phyloP scores from a whole-genome alignment of 345 rosid species.

The Pistacia atlantica region DNA sequence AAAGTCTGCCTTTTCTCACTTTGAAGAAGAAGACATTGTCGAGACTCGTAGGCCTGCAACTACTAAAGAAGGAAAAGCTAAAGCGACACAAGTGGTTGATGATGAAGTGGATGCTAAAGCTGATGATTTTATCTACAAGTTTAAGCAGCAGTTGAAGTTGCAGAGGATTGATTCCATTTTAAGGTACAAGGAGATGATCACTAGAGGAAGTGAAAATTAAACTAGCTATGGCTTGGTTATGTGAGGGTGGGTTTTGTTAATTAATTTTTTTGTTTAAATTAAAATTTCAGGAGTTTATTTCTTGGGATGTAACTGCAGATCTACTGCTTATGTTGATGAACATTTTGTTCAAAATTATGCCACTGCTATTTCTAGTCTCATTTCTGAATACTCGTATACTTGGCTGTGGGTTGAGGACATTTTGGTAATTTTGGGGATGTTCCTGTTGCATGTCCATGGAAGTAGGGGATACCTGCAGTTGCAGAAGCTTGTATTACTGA shows the following conservation, averaged over 20 bases:
- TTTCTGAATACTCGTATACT: neutral
- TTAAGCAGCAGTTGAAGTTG: constrained; percentile 73
- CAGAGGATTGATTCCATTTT: constrained; percentile 67
- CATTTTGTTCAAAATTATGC: constrained; percentile 20
- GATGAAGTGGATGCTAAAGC: constrained; percentile 78
- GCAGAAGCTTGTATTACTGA: constrained; percentile 6
- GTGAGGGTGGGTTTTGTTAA: neutral
- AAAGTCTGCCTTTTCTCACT: constrained; percentile 62
- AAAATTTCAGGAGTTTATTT: neutral
- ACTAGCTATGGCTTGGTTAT: neutral
- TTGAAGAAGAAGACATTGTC: constrained; percentile 48
- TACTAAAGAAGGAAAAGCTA: constrained; percentile 42
- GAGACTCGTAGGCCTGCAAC: constrained; percentile 69
- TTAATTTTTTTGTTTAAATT: constrained; percentile 2
- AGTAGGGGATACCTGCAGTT: neutral
- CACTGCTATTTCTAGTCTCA: constrained; percentile 1
- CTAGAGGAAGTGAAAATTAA: constrained; percentile 35
- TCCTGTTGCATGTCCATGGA: neutral
- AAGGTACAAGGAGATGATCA: constrained; percentile 60
- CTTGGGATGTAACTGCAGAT: constrained; percentile 34
- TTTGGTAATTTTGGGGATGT: neutral
- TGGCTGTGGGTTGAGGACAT: neutral
- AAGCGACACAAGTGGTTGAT: constrained; percentile 42
- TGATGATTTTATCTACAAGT: constrained; percentile 73
- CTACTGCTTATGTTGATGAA: constrained; percentile 24